Evolutionary conservation across 2,329 filamentous ascomycete species (phyloP), one percentile per base, ranked within the genome.

Genomic region (Fusarium begoniae): DNA sequence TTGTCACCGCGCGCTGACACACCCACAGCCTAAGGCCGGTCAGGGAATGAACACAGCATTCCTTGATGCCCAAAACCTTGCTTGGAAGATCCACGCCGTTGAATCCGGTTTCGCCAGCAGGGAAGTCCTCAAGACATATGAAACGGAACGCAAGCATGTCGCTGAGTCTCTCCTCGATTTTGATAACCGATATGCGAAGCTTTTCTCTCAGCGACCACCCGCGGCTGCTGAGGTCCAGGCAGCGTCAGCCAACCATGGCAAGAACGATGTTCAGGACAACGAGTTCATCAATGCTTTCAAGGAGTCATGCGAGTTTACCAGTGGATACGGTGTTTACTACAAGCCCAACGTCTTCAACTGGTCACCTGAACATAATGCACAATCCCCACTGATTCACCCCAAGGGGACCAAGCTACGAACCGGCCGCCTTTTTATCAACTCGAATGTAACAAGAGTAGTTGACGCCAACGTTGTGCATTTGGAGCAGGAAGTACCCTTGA

Each of bases 51-150:
- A 94, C 78, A 93, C 92, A 1, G 92, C 92, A 8, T 94, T 94
- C 83, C 85, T 93, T 58, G 93, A 96, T 75, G 94, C 94, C 2
- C 90, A 94, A 69, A 98, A 98, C 82, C 87, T 98, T 45, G 95
- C 95, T 13, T 98, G 95, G 95, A 98, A 98, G 85, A 93, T 98
- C 58, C 95, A 98, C 80, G 91, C 93, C 41, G 96, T 98, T 15
- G 95, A 98, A 80, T 87, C 88, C 32, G 94, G 94, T 18, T 94
- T 97, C 75, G 94, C 94, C 3, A 84, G 91, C 37, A 92, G 93
- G 69, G 89, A 90, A 7, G 87, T 96, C 24, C 88, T 98, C 57
- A 89, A 91, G 70, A 96, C 95, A 0, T 98, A 98, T 81, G 94
- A 98, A 83, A 87, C 88, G 6, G 95, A 98, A 83, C 92, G 95